Percentiles rank a stretch among this genome's conserved stretches.
These are phyloP conservation scores for Termitomyces bulborhizus DNA, from an alignment of 768 basidiomycete genomes.

Conservation along the genomic window DNA sequence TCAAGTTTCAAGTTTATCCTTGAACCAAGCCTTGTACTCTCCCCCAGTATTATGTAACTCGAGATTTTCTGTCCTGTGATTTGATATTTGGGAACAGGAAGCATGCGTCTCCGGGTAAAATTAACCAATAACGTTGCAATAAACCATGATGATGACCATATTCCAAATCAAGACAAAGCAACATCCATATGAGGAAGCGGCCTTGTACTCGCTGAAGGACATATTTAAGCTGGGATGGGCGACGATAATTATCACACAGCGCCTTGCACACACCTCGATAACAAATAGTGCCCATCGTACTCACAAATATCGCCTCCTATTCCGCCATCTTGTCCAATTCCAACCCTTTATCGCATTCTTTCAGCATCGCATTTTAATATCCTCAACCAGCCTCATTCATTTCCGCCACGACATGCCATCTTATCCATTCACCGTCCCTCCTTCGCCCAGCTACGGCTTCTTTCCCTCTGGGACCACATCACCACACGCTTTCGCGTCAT, in stretches of 20 bases:
- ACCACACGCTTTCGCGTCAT: slow-evolving; percentile 49
- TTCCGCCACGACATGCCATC: slow-evolving; percentile 35
- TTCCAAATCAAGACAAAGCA: slow-evolving; percentile 23
- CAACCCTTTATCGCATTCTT: not conserved
- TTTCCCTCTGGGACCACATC: slow-evolving; percentile 51
- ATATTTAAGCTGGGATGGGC: slow-evolving; percentile 24
- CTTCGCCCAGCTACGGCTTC: slow-evolving; percentile 53
- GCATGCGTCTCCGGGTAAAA: not conserved
- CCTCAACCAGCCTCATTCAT: slow-evolving; percentile 5
- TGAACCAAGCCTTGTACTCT: not conserved
- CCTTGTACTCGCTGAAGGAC: slow-evolving; percentile 22
- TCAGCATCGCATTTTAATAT: not conserved
- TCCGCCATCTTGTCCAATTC: slow-evolving; percentile 1
- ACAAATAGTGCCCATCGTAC: slow-evolving; percentile 10
- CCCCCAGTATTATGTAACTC: too few species aligned
- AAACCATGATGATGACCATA: not conserved
- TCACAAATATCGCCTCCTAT: not conserved
- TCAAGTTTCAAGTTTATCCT: not conserved
- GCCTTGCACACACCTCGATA: slow-evolving; percentile 4
- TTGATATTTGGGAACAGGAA: too few species aligned
- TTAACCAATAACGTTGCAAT: not conserved
- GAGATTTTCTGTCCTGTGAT: too few species aligned
- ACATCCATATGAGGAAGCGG: slow-evolving; percentile 21
- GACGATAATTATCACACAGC: slow-evolving; percentile 1
- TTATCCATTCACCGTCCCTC: slow-evolving; percentile 35